These are phyloP conservation scores for Diaporthe amygdali DNA, from an alignment of 2,329 filamentous ascomycete genomes.

Conservation along the genomic window DNA sequence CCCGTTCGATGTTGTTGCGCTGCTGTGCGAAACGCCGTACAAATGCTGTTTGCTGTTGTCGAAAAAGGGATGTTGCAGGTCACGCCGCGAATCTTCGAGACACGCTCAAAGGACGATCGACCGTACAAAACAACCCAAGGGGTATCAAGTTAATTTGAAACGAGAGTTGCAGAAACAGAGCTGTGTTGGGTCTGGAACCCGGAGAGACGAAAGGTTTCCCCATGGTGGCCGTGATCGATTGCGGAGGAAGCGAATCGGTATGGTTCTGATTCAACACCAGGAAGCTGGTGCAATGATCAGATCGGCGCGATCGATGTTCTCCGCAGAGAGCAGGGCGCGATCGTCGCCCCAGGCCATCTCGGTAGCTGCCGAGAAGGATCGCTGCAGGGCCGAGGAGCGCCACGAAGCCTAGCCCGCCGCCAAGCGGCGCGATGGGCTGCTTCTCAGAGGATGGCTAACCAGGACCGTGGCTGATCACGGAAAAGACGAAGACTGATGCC, in stretches of 20 bases:
- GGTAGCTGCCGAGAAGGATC: neutral
- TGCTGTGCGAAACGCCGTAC: slow-evolving; percentile 15
- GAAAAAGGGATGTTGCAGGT: neutral
- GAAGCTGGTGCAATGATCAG: neutral
- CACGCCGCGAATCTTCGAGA: neutral
- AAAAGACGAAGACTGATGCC: neutral
- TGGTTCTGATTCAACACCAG: neutral
- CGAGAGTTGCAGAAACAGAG: slow-evolving; percentile 1
- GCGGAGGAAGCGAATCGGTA: neutral
- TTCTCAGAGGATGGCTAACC: slow-evolving; percentile 45
- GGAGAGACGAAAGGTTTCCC: neutral
- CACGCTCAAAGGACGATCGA: neutral
- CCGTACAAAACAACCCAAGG: neutral
- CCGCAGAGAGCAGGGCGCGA: neutral
- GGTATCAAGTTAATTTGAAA: slow-evolving; percentile 18
- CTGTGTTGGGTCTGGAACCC: neutral
- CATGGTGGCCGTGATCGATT: neutral
- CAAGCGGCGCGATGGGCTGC: slow-evolving; percentile 6
- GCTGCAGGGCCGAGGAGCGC: neutral
- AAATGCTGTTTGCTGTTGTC: slow-evolving; percentile 19
- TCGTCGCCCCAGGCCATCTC: neutral
- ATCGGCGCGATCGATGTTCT: neutral
- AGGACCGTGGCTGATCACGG: neutral
- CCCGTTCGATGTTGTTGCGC: neutral
- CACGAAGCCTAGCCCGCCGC: slow-evolving; percentile 3